Evolutionary conservation across 2,329 filamentous ascomycete genomes (phyloP), one percentile per base, ranked within the genome.

Genomic region (Furcasterigmium furcatum): DNA sequence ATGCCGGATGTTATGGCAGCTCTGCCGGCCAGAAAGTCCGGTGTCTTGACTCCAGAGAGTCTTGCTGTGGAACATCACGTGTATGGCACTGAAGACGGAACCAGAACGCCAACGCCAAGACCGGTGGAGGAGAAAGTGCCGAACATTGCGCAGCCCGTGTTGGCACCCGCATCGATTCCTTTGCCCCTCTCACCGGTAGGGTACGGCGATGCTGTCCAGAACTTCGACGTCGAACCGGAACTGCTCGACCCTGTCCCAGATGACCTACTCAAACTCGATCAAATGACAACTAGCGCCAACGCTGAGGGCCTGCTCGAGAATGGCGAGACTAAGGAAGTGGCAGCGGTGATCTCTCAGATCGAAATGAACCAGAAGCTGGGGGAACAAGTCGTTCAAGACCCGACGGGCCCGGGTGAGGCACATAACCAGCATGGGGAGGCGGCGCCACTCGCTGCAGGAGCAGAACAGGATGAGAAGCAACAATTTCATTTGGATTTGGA

Each of bases 401-500:
- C n/a, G 7, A 13, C 30, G 13, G 30, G 14, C 30, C 30, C 18
- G 13, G 14, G 30, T 8, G 30, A 32, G 16, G 14, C 14, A 32
- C 14, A 32, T 13, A 32, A 13, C 14, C 14, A 32, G 3, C 9
- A 7, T 32, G 34, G 19, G 8, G 19, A 10, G 34, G 16, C 6
- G 5, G n/a, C n/a, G n/a, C n/a, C n/a, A n/a, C n/a, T n/a, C n/a
- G n/a, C n/a, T n/a, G n/a, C n/a, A n/a, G n/a, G n/a, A n/a, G n/a
- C n/a, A n/a, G n/a, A n/a, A n/a, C n/a, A n/a, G n/a, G n/a, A 36
- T 19, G 34, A 18, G 34, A 6, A 27, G 24, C 24, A 12, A 27
- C 7, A 7, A 12, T 27, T 12, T 44, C 47, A 45, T 47, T 9
- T 44, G 40, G 49, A 21, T 34, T 41, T 42, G 30, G 42, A 44